These are phyloP conservation scores for Whalleya microplaca DNA, from an alignment of 2,329 filamentous ascomycete genomes.

Conservation along the genomic window DNA sequence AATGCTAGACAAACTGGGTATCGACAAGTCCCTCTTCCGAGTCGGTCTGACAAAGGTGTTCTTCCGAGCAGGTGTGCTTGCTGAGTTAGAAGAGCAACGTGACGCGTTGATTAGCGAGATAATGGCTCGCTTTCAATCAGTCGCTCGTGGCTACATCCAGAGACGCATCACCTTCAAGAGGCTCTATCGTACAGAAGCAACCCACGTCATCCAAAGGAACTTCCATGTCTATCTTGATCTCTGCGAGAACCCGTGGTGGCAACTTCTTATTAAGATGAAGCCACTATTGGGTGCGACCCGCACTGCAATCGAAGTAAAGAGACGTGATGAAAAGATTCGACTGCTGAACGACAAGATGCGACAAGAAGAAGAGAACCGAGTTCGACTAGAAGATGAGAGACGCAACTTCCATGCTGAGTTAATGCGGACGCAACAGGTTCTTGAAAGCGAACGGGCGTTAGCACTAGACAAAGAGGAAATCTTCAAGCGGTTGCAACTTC, in stretches of 20 bases:
- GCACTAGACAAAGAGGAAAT: constrained; percentile 99
- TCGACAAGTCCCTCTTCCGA: constrained; percentile 86
- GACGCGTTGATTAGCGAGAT: constrained; percentile 93
- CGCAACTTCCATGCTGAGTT: constrained; percentile 86
- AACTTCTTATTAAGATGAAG: constrained; percentile 91
- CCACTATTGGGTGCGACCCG: constrained; percentile 90
- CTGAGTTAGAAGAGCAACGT: constrained; percentile 93
- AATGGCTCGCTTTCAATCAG: constrained; percentile 89
- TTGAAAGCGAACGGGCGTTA: constrained; percentile 94
- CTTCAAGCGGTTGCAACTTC: constrained; percentile 89
- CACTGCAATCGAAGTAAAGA: constrained; percentile 92
- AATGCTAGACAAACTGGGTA: constrained; percentile 85
- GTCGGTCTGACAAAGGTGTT: constrained; percentile 98
- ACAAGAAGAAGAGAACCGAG: constrained; percentile 72
- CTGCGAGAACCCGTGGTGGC: constrained; percentile 96
- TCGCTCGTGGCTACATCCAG: constrained; percentile 88
- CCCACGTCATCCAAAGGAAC: constrained; percentile 91
- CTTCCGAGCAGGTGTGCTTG: constrained; percentile 93
- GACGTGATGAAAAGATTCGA: constrained; percentile 90
- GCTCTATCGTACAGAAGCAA: constrained; percentile 91
- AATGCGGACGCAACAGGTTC: constrained; percentile 85
- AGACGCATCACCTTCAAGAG: constrained; percentile 89
- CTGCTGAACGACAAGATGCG: constrained; percentile 84
- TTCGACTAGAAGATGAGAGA: constrained; percentile 87
- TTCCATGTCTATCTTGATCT: constrained; percentile 91